Evolutionary conservation across 768 basidiomycete genomes (phyloP), one percentile per base, ranked within the genome.

Genomic region (Boletus rex-veris): DNA sequence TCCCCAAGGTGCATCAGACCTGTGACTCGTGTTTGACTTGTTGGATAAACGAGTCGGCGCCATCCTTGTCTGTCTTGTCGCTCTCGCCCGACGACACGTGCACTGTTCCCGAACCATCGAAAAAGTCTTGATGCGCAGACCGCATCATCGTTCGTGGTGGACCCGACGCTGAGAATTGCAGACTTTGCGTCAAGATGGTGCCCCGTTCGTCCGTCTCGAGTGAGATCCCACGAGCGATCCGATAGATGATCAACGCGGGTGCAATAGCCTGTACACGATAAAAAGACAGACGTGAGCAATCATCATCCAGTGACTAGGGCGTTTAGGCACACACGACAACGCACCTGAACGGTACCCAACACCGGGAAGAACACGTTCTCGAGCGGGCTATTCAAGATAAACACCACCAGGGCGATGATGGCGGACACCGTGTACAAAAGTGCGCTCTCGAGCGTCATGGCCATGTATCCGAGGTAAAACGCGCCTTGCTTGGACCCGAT

Each of bases 381-480:
- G 38, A 67, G 59, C 15, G 65, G 64, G 15, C 62, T 65, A 37
- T 65, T 64, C 18, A 47, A 7, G 42, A 35, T 16, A 14, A 67
- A 65, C 12, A 55, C 52, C 1, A 55, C 30, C 38, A 67, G 10
- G 1, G 57, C 53, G 3, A 59, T 11, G 21, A 64, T 33, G 14
- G 16, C 55, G 7, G 57, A 58, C 18, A 28, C 30, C 0, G 64
- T 58, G 21, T 65, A 65, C 31, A 65, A 30, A 44, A 51, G 0
- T 0, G 64, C 64, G 50, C 64, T 64, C 50, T 65, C 64, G 41
- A 65, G 59, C 19, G 62, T 61, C 65, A 65, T 61, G 2, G 62
- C 53, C 62, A 67, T 61, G n/a, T 61, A 65, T 3, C 53, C 30
- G 36, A 65, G 41, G 35, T 66, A 64, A 18, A 65, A 64, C 18